These are phyloP conservation scores for Mortierella sp. DNA, from an alignment of 371 early-diverging fungal species.

Conservation along the genomic window DNA sequence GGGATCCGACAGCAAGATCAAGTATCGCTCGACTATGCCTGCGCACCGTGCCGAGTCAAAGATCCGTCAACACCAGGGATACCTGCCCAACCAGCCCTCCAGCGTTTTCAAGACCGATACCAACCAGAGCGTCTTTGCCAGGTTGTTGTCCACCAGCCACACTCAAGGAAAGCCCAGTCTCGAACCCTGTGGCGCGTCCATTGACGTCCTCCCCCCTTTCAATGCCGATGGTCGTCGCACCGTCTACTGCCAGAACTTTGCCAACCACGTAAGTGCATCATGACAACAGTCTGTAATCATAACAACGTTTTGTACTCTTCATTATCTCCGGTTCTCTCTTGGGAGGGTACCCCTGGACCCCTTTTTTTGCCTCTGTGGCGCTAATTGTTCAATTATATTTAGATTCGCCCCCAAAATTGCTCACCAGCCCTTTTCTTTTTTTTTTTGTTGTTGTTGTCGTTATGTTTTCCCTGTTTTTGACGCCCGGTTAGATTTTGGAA, in stretches of 20 bases:
- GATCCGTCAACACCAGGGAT: constrained; percentile 78
- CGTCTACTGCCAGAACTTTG: constrained; percentile 70
- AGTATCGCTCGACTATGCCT: constrained; percentile 72
- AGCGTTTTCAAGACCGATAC: constrained; percentile 75
- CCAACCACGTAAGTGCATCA: constrained; percentile 66
- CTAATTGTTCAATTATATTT: constrained; percentile 10
- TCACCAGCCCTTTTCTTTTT: constrained; percentile 10
- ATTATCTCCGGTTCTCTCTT: not conserved
- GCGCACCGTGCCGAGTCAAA: constrained; percentile 71
- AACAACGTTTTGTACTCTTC: not conserved
- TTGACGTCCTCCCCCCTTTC: constrained; percentile 59
- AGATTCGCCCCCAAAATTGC: constrained; percentile 9
- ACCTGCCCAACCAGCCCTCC: constrained; percentile 74
- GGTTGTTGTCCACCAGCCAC: constrained; percentile 67
- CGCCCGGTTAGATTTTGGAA: constrained; percentile 68
- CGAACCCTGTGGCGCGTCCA: constrained; percentile 72
- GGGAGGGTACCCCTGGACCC: not conserved
- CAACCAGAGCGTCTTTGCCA: constrained; percentile 76
- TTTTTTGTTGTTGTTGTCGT: too few species aligned
- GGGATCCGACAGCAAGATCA: constrained; percentile 67
- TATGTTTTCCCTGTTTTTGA: constrained; percentile 4
- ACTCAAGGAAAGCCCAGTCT: constrained; percentile 66
- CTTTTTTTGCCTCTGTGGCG: not conserved
- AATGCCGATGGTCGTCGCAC: constrained; percentile 72
- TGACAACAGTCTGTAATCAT: not conserved